Conservation (phyloP, 2,329 filamentous ascomycete species). For the Coniochaeta sp. region DNA sequence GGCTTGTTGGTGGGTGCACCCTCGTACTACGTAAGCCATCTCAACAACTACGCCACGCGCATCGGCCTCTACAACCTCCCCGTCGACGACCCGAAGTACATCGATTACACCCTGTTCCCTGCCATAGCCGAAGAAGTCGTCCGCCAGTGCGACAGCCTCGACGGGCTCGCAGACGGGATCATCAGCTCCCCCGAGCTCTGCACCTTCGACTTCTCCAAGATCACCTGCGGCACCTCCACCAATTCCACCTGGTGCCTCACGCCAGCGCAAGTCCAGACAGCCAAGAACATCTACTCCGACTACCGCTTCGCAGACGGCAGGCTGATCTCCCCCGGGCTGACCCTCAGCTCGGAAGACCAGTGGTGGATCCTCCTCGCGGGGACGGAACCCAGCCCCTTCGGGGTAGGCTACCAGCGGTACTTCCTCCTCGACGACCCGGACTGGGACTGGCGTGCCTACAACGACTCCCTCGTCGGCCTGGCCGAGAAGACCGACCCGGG, state of each 20-base stretch:
- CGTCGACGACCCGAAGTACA: conserved; percentile 29
- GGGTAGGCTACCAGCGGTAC: conserved; percentile 17
- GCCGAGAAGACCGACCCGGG: conserved; percentile 19
- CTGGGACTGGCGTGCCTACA: conserved; percentile 22
- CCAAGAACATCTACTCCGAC: conserved; percentile 20
- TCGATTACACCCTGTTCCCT: conserved; percentile 31
- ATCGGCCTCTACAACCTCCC: conserved; percentile 40
- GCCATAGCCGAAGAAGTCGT: conserved; percentile 30
- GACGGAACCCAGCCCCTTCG: conserved; percentile 12
- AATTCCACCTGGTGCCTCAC: conserved; percentile 27
- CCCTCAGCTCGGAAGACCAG: conserved; percentile 33
- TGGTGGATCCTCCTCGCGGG: conserved; percentile 15
- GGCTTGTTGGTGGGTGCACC: conserved; percentile 43
- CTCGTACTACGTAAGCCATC: conserved; percentile 43
- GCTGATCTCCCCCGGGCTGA: conserved; percentile 26
- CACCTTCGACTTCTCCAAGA: conserved; percentile 24
- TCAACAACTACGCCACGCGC: conserved; percentile 34
- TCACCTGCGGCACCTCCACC: conserved; percentile 24
- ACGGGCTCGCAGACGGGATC: conserved; percentile 39
- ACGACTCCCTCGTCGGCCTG: conserved; percentile 15
- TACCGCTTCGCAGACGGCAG: conserved; percentile 14
- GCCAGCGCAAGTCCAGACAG: conserved; percentile 25
- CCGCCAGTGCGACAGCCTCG: conserved; percentile 37
- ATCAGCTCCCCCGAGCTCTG: conserved; percentile 36
- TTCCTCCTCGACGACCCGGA: conserved; percentile 19